Evolutionary conservation across 192 early-diverging fungal species (phyloP), one percentile per base, ranked within the genome.

Genomic region (Linnemannia exigua): DNA sequence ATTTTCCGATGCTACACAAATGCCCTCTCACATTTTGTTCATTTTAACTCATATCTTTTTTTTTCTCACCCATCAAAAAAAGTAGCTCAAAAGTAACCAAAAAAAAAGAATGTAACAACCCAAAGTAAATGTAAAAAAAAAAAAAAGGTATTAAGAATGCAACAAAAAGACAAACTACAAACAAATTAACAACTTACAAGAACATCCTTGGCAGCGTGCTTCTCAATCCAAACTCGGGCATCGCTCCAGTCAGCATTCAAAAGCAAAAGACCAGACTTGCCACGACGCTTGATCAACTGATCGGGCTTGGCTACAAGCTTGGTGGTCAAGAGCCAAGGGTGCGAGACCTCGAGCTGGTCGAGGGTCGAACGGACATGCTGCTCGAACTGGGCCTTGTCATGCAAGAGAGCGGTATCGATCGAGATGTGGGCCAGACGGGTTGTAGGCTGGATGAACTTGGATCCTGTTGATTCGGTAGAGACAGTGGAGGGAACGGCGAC

Each of bases 291-390:
- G 93, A 99, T 98, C 70, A 99, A 91, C 90, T 98, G 97, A 88
- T 99, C 98, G 36, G 98, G 98, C 91, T 99, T 99, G 88, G 94
- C 97, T 66, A 99, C 98, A 71, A 98, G 92, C 87, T 97, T 97
- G 44, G 89, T 89, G 58, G 92, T 92, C 80, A 92, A 71, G 70
- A 98, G 88, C 97, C 97, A 99, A 38, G 96, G 96, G 91, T 98
- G 92, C 35, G 89, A 90, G 54, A 88, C 87, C 90, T 97, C 97
- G 33, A 95, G 91, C 51, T 89, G 88, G 74, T 91, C 90, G 38
- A 93, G 72, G 36, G 87, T 89, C 66, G 90, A 90, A 58, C 91
- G 90, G 44, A 96, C 91, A 33, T 91, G 90, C 37, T 89, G 83
- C 50, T 93, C 91, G 72, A 98, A 95, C 17, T 74, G 79, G 4